Evolutionary conservation across 2,329 filamentous ascomycete species (phyloP).

Genomic region (Daldinia eschscholtzii): DNA sequence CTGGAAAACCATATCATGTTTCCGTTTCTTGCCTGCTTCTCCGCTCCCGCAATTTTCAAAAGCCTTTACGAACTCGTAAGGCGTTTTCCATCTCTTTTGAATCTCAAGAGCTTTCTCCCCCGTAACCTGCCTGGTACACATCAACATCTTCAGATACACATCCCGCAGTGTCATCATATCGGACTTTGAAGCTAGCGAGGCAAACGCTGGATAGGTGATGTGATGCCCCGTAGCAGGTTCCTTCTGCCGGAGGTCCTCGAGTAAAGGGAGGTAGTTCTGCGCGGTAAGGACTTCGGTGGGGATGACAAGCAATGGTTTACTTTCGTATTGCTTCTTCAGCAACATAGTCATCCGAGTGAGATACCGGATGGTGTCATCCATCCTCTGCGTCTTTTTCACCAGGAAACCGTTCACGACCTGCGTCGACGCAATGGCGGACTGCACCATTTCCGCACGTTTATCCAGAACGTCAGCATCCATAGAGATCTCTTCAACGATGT

Average conservation of each 20-base stretch:
- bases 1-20: constrained; percentile 70
- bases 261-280: constrained; percentile 73
- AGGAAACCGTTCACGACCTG: constrained; percentile 85
- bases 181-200: constrained; percentile 79
- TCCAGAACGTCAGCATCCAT: constrained; percentile 67
- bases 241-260: constrained; percentile 69
- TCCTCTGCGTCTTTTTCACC: constrained; percentile 78
- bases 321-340: constrained; percentile 74
- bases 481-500: constrained; percentile 80
- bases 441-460: constrained; percentile 74
- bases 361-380: constrained; percentile 84
- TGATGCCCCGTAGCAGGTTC: constrained; percentile 67
- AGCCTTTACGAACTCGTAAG: constrained; percentile 76
- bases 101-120: constrained; percentile 85
- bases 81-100: constrained; percentile 82
- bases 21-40: constrained; percentile 66
- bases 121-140: constrained; percentile 81
- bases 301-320: constrained; percentile 69
- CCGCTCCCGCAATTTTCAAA: constrained; percentile 68
- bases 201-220: constrained; percentile 79
- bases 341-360: constrained; percentile 78
- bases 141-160: constrained; percentile 85
- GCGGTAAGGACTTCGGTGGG: constrained; percentile 73
- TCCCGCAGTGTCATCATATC: constrained; percentile 80
- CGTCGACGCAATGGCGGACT: constrained; percentile 80